Conservation (phyloP, 2,329 filamentous ascomycete genomes). For the Penicillium digitatum region DNA sequence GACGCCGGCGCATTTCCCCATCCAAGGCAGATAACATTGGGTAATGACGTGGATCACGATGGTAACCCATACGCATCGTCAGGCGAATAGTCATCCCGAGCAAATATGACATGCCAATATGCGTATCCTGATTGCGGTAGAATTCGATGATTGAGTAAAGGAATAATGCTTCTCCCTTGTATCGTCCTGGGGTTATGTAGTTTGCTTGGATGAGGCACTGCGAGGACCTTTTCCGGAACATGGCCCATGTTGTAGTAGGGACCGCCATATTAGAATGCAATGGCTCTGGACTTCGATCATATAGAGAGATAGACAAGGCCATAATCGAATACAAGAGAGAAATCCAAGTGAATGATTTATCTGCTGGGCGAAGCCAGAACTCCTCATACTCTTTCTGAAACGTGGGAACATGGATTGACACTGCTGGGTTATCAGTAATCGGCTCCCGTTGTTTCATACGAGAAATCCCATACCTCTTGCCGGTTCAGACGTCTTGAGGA, state of each 20-base stretch:
- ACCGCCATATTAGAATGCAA: conserved; percentile 19
- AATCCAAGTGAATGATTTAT: conserved; percentile 31
- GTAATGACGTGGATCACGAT: conserved; percentile 55
- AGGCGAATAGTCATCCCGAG: conserved; percentile 54
- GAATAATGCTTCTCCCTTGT: conserved; percentile 34
- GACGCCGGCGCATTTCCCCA: conserved; percentile 51
- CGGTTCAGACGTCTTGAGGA: conserved; percentile 35
- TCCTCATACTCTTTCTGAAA: conserved; percentile 34
- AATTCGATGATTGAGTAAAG: conserved; percentile 31
- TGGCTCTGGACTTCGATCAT: conserved; percentile 24
- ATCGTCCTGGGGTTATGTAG: conserved; percentile 31
- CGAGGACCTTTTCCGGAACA: conserved; percentile 48
- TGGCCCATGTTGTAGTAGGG: conserved; percentile 32
- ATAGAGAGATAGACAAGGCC: conserved; percentile 26
- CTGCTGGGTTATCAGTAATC: conserved; percentile 13
- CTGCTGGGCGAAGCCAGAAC: conserved; percentile 30
- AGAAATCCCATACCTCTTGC: conserved; percentile 22
- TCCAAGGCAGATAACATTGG: conserved; percentile 53
- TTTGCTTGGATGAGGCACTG: conserved; percentile 35
- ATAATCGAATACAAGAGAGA: conserved; percentile 30
- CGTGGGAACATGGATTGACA: conserved; percentile 29
- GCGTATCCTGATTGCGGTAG: conserved; percentile 30
- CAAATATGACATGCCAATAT: conserved; percentile 54
- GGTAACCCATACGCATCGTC: conserved; percentile 61
- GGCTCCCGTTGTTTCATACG: not conserved